Conservation (phyloP, 805 yeast genomes). For the Candida dendrica region DNA sequence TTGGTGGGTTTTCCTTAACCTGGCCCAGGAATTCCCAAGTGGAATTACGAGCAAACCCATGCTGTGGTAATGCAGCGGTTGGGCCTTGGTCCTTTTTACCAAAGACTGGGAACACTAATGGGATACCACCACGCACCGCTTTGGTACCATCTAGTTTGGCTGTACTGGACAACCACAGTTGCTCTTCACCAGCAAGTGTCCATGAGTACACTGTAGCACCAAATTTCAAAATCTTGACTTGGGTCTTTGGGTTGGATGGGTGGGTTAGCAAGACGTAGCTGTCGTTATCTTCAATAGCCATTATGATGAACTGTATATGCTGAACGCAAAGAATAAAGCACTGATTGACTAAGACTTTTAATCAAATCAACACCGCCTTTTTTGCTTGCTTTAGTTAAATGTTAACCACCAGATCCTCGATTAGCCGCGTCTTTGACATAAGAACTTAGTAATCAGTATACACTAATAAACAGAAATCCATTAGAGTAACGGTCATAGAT, state of each 20-base stretch:
- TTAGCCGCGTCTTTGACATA: too few relatives aligned
- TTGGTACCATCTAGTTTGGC: slow-evolving; percentile 87
- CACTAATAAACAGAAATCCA: too few relatives aligned
- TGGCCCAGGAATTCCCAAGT: slow-evolving; percentile 94
- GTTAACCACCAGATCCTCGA: too few relatives aligned
- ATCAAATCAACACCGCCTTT: too few relatives aligned
- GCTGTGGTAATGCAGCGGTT: slow-evolving; percentile 76
- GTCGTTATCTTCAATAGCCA: slow-evolving; percentile 65
- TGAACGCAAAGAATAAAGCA: too few relatives aligned
- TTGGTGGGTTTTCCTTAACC: slow-evolving; percentile 57
- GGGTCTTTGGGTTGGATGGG: slow-evolving; percentile 43
- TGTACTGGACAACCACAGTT: slow-evolving; percentile 71
- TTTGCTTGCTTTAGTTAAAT: too few relatives aligned
- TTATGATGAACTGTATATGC: too few relatives aligned
- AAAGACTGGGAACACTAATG: slow-evolving; percentile 89
- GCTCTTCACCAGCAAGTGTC: slow-evolving; percentile 66
- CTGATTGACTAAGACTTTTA: too few relatives aligned
- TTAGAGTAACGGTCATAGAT: too few relatives aligned
- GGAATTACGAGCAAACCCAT: slow-evolving; percentile 90
- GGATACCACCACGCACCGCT: slow-evolving; percentile 97
- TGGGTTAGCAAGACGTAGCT: slow-evolving; percentile 54
- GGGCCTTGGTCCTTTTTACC: slow-evolving; percentile 64
- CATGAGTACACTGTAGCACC: slow-evolving; percentile 91
- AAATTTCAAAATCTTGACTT: slow-evolving; percentile 64
- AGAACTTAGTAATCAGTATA: too few relatives aligned